Evolutionary conservation across 768 basidiomycete species (phyloP).

Genomic region (Suillus hirtellus): DNA sequence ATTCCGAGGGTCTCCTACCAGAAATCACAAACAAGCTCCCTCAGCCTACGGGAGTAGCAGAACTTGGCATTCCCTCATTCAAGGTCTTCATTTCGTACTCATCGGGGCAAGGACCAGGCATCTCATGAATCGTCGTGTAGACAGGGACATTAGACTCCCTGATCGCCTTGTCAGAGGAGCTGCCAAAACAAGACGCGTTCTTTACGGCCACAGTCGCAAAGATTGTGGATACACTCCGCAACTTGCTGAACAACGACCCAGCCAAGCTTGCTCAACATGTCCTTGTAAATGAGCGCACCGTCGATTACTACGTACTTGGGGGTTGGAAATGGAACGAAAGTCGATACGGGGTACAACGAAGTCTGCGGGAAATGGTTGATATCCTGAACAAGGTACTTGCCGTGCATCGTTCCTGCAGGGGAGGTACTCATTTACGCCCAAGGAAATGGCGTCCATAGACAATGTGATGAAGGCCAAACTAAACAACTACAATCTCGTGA

Average conservation of each 20-base stretch:
- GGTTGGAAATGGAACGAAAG: slow-evolving; percentile 95
- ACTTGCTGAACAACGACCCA: slow-evolving; percentile 86
- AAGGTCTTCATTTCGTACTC: slow-evolving; percentile 59
- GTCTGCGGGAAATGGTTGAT: slow-evolving; percentile 84
- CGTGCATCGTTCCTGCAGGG: slow-evolving; percentile 1
- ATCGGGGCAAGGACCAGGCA: slow-evolving; percentile 9
- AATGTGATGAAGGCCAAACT: slow-evolving; percentile 91
- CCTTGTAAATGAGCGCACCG: slow-evolving; percentile 73
- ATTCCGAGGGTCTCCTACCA: slow-evolving; percentile 72
- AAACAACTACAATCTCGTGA: slow-evolving; percentile 89
- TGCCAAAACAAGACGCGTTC: slow-evolving; percentile 87
- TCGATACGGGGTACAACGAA: slow-evolving; percentile 81
- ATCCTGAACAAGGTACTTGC: slow-evolving; percentile 73
- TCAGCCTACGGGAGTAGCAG: slow-evolving; percentile 54
- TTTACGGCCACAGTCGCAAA: slow-evolving; percentile 90
- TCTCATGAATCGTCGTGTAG: slow-evolving; percentile 41
- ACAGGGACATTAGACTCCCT: slow-evolving; percentile 92
- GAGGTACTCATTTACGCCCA: slow-evolving; percentile 19
- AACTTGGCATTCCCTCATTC: slow-evolving; percentile 80
- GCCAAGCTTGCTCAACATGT: slow-evolving; percentile 73
- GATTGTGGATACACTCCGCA: slow-evolving; percentile 90
- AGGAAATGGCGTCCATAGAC: slow-evolving; percentile 97
- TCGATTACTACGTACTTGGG: slow-evolving; percentile 77
- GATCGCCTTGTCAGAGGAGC: slow-evolving; percentile 84
- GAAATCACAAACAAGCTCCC: slow-evolving; percentile 65